A percentile compares a stretch with the other conserved stretches of the same genome.
Conservation (phyloP, 1,139 yeast genomes). For the Suhomyces yuchorum region DNA sequence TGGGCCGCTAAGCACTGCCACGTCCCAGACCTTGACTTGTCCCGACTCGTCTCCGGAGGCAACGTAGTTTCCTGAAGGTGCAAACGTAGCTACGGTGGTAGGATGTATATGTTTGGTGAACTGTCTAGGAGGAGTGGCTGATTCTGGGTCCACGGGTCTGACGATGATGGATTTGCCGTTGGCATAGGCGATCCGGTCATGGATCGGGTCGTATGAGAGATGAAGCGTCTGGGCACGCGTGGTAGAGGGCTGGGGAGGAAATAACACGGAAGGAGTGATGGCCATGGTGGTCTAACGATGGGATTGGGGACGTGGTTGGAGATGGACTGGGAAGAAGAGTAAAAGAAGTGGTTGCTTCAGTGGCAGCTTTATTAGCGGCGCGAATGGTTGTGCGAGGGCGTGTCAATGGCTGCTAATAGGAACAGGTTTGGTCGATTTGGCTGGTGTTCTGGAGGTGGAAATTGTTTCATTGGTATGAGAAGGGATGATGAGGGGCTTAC, state of each 20-base stretch:
- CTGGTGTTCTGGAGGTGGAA: too few relatives aligned
- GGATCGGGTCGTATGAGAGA: slow-evolving; percentile 67
- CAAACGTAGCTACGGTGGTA: slow-evolving; percentile 74
- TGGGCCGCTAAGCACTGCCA: slow-evolving; percentile 38
- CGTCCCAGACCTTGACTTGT: slow-evolving; percentile 85
- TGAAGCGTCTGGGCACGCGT: slow-evolving; percentile 69
- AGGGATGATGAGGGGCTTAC: too few relatives aligned
- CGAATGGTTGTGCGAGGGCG: slow-evolving; percentile 2
- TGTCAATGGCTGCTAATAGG: background rate
- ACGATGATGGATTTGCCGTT: slow-evolving; percentile 79
- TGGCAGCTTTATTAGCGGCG: background rate
- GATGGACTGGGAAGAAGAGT: background rate
- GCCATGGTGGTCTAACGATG: slow-evolving; percentile 22
- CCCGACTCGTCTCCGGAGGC: slow-evolving; percentile 95
- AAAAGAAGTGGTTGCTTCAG: background rate
- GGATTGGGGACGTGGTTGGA: background rate
- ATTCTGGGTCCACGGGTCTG: slow-evolving; percentile 56
- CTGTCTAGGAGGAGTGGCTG: slow-evolving; percentile 51
- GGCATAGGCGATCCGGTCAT: slow-evolving; percentile 76
- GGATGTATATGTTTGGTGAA: slow-evolving; percentile 69
- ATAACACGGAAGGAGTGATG: slow-evolving; percentile 32
- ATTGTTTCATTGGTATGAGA: too few relatives aligned
- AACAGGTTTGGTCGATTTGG: too few relatives aligned
- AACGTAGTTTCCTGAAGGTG: slow-evolving; percentile 87
- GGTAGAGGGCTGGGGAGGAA: slow-evolving; percentile 82